Evolutionary conservation across 768 basidiomycete species (phyloP), one percentile per base, ranked within the genome.

Genomic region (Leccinum boreale): DNA sequence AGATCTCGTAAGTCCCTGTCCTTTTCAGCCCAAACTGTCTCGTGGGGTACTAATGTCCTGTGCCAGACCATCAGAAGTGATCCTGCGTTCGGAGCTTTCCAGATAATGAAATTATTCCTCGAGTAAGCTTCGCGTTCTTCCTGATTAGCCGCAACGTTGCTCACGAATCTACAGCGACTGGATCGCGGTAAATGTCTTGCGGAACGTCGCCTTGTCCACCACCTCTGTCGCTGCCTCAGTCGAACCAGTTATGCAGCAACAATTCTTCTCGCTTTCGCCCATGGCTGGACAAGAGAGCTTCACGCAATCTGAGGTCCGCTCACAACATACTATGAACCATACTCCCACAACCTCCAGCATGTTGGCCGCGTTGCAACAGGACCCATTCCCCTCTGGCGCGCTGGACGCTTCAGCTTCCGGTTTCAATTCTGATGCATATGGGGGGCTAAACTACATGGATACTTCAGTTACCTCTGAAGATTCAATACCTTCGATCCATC

Each of bases 161-260:
- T 72, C 50, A 67, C 56, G 26, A 50, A 44, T 23, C n/a, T 55
- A 17, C 61, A 93, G 92, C 63, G 92, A 94, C 72, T 93, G 92
- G 92, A 93, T 93, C 67, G 89, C 90, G 2, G 85, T 94, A 61
- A 93, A 92, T 71, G 90, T 94, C 60, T 78, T 94, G 63, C 80
- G 92, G 65, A 90, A 80, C 65, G 92, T 94, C 60, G 92, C 92
- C 2, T 75, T 94, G 58, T 93, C 92, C 28, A 94, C 91, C 23
- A 93, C 92, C 74, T 93, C 91, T 19, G 92, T 94, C 54, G 92
- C 92, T 29, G 91, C 91, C 21, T 94, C 92, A 24, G 92, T 94
- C 53, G 92, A 94, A 68, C 91, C 92, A 31, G 86, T 92, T 56
- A 92, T 93, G 82, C 92, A 93, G 65, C 91, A 93, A 67, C 87